Percentiles rank a stretch among this genome's conserved stretches.
Conservation (phyloP, 495 filamentous ascomycete species). For the Xylona heveae region DNA sequence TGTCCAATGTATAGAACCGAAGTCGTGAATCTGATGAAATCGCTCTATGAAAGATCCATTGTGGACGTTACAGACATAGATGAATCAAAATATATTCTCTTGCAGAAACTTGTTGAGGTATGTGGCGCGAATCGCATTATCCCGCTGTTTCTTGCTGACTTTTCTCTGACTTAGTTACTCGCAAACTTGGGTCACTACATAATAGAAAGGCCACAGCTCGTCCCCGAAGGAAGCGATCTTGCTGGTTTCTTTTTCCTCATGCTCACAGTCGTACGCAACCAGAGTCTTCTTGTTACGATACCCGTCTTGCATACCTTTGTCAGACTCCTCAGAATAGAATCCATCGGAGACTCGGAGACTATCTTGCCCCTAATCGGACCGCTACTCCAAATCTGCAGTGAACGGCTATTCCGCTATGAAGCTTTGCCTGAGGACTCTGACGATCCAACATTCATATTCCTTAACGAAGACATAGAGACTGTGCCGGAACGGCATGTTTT, state of each 20-base stretch:
- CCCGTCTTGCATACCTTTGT: slow-evolving; percentile 81
- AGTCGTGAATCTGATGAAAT: slow-evolving; percentile 47
- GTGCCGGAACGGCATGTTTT: slow-evolving; percentile 89
- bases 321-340: slow-evolving; percentile 46
- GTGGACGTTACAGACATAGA: slow-evolving; percentile 64
- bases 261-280: slow-evolving; percentile 55
- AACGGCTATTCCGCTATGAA: slow-evolving; percentile 15
- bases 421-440: slow-evolving; percentile 55
- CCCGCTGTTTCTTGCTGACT: background rate
- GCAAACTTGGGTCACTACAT: slow-evolving; percentile 68
- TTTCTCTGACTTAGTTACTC: slow-evolving; percentile 35
- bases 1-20: slow-evolving; percentile 54
- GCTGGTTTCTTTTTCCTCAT: slow-evolving; percentile 63
- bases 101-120: slow-evolving; percentile 88
- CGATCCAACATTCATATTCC: slow-evolving; percentile 56
- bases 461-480: slow-evolving; percentile 86
- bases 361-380: slow-evolving; percentile 48
- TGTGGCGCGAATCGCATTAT: slow-evolving; percentile 4
- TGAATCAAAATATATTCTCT: slow-evolving; percentile 75
- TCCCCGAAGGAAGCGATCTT: slow-evolving; percentile 40
- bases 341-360: slow-evolving; percentile 39
- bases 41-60: slow-evolving; percentile 62
- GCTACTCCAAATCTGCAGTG: slow-evolving; percentile 39
- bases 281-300: slow-evolving; percentile 80
- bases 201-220: slow-evolving; percentile 45